These are phyloP conservation scores for Heliosperma pusillum DNA, from an alignment of 148 eudicot genomes.

Conservation along the genomic window DNA sequence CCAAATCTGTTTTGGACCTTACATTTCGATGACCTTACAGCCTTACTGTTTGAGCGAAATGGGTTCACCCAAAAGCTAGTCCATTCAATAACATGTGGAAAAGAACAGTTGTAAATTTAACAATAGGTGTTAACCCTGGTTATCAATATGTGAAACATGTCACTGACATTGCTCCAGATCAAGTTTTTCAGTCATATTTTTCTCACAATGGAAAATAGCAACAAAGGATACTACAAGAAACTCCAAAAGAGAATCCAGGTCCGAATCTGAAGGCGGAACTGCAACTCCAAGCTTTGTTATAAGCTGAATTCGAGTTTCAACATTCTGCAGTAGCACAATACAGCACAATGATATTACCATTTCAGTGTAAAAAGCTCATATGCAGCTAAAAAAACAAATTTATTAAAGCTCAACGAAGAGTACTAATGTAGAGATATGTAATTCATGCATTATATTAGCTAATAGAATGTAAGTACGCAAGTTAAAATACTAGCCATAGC, in stretches of 20 bases:
- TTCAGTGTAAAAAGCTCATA: not conserved
- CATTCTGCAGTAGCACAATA: slow-evolving; percentile 46
- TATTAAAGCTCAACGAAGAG: not conserved
- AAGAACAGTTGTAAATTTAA: not conserved
- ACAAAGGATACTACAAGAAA: slow-evolving; percentile 56
- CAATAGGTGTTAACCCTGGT: not conserved
- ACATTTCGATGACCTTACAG: not conserved
- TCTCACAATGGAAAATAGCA: not conserved
- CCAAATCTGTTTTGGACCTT: not conserved
- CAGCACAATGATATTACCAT: not conserved
- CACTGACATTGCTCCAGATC: not conserved
- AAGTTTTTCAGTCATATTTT: not conserved
- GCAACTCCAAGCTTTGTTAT: slow-evolving; percentile 49
- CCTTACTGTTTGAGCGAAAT: not conserved
- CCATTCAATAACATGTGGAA: not conserved
- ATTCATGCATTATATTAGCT: too few relatives aligned
- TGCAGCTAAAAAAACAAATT: not conserved
- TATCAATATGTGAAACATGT: not conserved
- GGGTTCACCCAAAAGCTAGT: not conserved
- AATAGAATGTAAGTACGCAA: too few relatives aligned
- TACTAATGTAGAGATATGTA: not conserved
- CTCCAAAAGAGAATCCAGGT: slow-evolving; percentile 48
- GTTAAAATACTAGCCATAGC: too few relatives aligned
- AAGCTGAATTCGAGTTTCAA: slow-evolving; percentile 77
- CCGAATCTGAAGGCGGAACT: slow-evolving; percentile 37